Evolutionary conservation across 1,139 yeast genomes (phyloP), one percentile per base, ranked within the genome.

Genomic region (Arxiozyma telluris): DNA sequence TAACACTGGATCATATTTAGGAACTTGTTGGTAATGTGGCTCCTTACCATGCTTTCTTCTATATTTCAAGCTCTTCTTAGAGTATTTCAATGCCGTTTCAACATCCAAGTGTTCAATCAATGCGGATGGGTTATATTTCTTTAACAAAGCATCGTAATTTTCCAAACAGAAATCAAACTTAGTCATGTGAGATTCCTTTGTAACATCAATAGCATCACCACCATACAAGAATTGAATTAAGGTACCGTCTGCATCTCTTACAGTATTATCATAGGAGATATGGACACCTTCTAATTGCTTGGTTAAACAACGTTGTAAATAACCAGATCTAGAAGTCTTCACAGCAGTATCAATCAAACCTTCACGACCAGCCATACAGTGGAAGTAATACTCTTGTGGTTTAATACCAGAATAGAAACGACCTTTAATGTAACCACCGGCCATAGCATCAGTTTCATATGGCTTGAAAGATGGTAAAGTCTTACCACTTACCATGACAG

Each of bases 321-420:
- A 94, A 70, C 99, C 99, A 54, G 98, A 91, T 76, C 97, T 86
- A 27, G 98, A 89, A 11, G 99, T 94, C 75, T 94, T 94, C 61
- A 94, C 98, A 54, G 99, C 98, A 56, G 99, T 94, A 79, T 94
- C 99, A 75, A 94, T 94, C 69, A 94, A 81, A 75, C 99, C 99
- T 79, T 94, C 99, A 78, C 99, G 86, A 72, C 99, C 99, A 56
- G 99, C 99, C 99, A 94, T 94, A 79, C 98, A 93, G 76, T 94
- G 99, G 93, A 94, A 94, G 69, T 91, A 94, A 73, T 94, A 94
- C 71, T 94, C 99, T 74, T 94, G 99, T n/a, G 98, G 98, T 71
- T 89, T 83, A 62, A 94, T 87, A 72, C 98, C 98, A 44, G 98
- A 89, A 72, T 90, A 93, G 83, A 94, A 94, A 66, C 99, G 87